Base-by-base conservation (phyloP, 805 yeast genomes). In the Candida lessepsii region DNA sequence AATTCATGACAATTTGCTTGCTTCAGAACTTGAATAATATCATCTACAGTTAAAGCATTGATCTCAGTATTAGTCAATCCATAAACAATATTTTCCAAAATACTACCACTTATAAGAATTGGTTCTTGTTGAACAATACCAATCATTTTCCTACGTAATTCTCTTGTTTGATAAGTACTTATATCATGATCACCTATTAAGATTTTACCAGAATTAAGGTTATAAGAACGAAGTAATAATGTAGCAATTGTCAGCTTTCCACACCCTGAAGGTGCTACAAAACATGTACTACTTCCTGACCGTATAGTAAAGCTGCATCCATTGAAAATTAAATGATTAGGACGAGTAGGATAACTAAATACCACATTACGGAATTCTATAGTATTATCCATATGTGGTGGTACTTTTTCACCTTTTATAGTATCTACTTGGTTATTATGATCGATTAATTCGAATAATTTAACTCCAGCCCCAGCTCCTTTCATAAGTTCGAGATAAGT, bases 121-220 rank as follows among this genome's bases (percentile, higher is more conserved):
- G 84, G 83, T 48, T 78, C 84, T 54, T 78, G 84, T 54, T 78
- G 82, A 9, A 78, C 84, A 26, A 78, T 64, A 1, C 83, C 80
- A 41, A 83, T 73, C 4, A 67, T 47, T 23, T 68, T 59, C 27
- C 73, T 56, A 42, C 84, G 63, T 44, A 76, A 67, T 27, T 70
- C 73, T 21, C 71, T 60, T 15, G 77, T 68, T 49, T 78, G 80
- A 45, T 73, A 62, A 8, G 65, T 63, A 21, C 59, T 53, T 30
- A 79, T 74, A 45, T 77, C 68, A 35, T 54, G 52, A 2, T 81
- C 83, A 19, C 81, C 83, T 32, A 79, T 66, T 20, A 60, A 43
- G 9, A 79, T 76, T 37, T 62, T 52, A 8, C 84, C 84, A 8
- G 58, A 41, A 40, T 67, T 61, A 5, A 76, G 67, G 42, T 74